Percentiles rank a stretch among this genome's conserved stretches.
Evolutionary conservation across 345 rosid genomes (phyloP).

Genomic region (Eucalyptus curtisii): DNA sequence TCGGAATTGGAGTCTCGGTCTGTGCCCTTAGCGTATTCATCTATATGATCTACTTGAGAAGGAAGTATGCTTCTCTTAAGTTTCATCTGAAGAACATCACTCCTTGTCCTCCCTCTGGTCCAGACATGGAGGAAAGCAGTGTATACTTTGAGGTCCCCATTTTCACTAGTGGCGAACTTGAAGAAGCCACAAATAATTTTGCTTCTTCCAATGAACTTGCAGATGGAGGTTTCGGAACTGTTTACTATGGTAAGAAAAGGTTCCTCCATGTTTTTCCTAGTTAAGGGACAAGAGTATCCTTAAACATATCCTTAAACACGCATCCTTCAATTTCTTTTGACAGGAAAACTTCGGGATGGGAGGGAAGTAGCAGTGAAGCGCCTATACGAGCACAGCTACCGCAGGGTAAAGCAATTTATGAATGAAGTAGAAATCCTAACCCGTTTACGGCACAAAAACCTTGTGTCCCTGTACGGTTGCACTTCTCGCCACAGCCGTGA

Average conservation of each 20-base stretch:
- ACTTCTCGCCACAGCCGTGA: conserved; percentile 17
- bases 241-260: conserved; percentile 34
- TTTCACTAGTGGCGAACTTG: conserved; percentile 42
- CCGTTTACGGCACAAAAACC: conserved; percentile 15
- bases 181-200: conserved; percentile 37
- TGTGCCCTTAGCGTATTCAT: background rate
- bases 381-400: conserved; percentile 6
- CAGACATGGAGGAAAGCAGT: conserved; percentile 11
- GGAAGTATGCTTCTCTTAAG: background rate
- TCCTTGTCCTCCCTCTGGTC: conserved; percentile 3
- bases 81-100: background rate
- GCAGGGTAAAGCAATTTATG: conserved; percentile 12
- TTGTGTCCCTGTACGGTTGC: conserved; percentile 24
- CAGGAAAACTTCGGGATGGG: conserved; percentile 15
- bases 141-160: conserved; percentile 28
- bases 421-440: conserved; percentile 17
- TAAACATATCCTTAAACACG: background rate
- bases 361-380: conserved; percentile 25
- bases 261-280: background rate
- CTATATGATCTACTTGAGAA: background rate
- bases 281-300: background rate
- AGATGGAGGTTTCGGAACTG: conserved; percentile 62
- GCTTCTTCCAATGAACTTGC: conserved; percentile 26
- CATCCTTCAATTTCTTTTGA: background rate
- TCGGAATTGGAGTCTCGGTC: conserved; percentile 8